Evolutionary conservation across 2,329 filamentous ascomycete genomes (phyloP), one percentile per base, ranked within the genome.

Genomic region (Trichoderma oligosporum): DNA sequence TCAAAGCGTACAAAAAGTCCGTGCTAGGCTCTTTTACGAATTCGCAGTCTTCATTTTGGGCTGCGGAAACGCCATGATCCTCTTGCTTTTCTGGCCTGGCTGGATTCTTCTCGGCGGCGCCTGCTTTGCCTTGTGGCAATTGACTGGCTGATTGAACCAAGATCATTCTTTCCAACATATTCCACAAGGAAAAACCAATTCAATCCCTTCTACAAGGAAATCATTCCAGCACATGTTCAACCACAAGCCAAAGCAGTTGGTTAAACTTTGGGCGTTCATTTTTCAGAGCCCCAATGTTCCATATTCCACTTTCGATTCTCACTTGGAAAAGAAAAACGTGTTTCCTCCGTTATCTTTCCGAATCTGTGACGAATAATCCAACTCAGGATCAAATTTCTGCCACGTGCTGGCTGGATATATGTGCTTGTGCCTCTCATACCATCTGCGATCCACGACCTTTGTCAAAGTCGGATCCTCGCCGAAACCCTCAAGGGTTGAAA

Each of bases 351-450:
- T 82, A 74, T 99, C 94, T 67, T 91, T 88, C 65, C 89, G 83
- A 36, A 92, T 82, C 64, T 89, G 84, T 62, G 78, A 81, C 67
- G 84, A 82, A 74, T 96, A 96, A 66, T 97, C 89, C 72, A 88
- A 89, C 60, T 90, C 89, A 0, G 91, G 88, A 63, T 96, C 92
- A 70, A 96, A 99, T 61, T 96, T 89, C 65, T 92, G 90, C 94
- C 94, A 99, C 45, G 93, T 82, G 69, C 90, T 97, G 18, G 93
- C 93, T 0, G 94, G 94, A 70, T 93, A 99, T 58, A 99, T 97
- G 72, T 99, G 94, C 74, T 97, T 99, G 71, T 97, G 97, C 67
- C 86, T 84, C 76, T 97, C 91, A 71, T 97, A 99, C 94, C 94
- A 99, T 60, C 94, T 80, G 60, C 94, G 82, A 75, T 99, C 93